Evolutionary conservation across 1,139 yeast species (phyloP).

Genomic region (Yamadazyma oceani): DNA sequence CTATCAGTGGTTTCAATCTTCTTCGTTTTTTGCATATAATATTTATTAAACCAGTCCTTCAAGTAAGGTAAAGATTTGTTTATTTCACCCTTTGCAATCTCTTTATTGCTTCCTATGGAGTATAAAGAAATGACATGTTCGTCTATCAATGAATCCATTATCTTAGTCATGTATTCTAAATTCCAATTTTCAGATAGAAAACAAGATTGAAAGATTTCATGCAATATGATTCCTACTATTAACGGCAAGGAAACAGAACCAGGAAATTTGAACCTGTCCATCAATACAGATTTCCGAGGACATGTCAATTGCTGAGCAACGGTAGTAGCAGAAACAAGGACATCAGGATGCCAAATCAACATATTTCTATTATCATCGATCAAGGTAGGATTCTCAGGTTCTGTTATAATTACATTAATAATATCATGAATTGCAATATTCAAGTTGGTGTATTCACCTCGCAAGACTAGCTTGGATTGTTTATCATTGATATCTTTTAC

Average conservation of each 20-base stretch:
- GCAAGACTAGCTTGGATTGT: slow-evolving; percentile 40
- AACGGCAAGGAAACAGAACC: slow-evolving; percentile 61
- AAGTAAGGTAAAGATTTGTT: slow-evolving; percentile 53
- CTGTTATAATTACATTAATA: slow-evolving; percentile 57
- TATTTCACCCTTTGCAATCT: slow-evolving; percentile 38
- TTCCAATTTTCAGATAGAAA: slow-evolving; percentile 46
- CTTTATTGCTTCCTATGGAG: slow-evolving; percentile 52
- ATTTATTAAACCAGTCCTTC: slow-evolving; percentile 60
- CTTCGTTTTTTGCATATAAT: slow-evolving; percentile 29
- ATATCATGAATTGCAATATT: slow-evolving; percentile 50
- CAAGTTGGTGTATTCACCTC: slow-evolving; percentile 51
- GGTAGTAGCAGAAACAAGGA: slow-evolving; percentile 75
- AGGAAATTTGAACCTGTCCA: slow-evolving; percentile 51
- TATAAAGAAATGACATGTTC: slow-evolving; percentile 51
- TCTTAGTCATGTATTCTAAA: slow-evolving; percentile 41
- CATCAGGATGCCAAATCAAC: slow-evolving; percentile 81
- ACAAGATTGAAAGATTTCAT: slow-evolving; percentile 72
- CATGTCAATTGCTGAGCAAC: slow-evolving; percentile 78
- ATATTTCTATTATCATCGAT: slow-evolving; percentile 63
- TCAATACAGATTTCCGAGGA: slow-evolving; percentile 66
- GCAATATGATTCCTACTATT: slow-evolving; percentile 77
- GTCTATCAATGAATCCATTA: slow-evolving; percentile 47
- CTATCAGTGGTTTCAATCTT: slow-evolving; percentile 42
- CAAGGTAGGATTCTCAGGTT: slow-evolving; percentile 33
- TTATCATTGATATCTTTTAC: slow-evolving; percentile 39